Evolutionary conservation across 176 grass and related monocot species (phyloP), one percentile per base, ranked within the genome.

Genomic region (Rhynchospora tenuis): DNA sequence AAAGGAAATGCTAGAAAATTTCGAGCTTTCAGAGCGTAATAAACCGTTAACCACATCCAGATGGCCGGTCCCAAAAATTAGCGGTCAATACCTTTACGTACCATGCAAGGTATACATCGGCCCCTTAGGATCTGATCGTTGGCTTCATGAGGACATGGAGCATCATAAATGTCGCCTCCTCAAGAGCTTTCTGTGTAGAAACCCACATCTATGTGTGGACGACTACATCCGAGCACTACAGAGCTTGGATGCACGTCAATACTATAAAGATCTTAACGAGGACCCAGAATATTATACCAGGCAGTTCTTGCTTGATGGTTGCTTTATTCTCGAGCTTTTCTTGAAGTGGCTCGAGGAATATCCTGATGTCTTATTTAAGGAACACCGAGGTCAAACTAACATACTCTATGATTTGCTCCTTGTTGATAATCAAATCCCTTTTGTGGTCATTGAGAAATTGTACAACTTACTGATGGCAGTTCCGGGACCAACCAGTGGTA

Each of bases 141-240:
- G 43, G 58, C 73, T 85, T 1, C 38, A n/a, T n/a, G 57, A 51
- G 56, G 73, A 4, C n/a, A 79, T 85, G 57, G 84, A 85, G 71
- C 33, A 85, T 47, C 71, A 85, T 45, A 85, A 85, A 65, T 85
- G 85, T 75, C 85, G 75, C 2, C 64, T 80, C 3, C 60, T 86
- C 14, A 73, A 46, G n/a, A 80, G 79, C 47, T 86, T 86, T 28
- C 61, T 86, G 19, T 17, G 33, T 57, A 55, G 85, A 26, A 59
- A 57, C 48, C 14, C 2, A 10, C 3, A 56, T 4, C 45, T 58
- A 23, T 1, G 5, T 20, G 47, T 86, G 1, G 24, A 79, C 16
- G n/a, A 42, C 7, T 86, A 46, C 15, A 38, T 86, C 22, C 52
- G 13, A 50, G 75, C 48, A 16, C 9, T 86, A 14, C 9, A 20